These are phyloP conservation scores for Globisporangium lucens DNA, from an alignment of 352 stramenopile species.

Conservation along the genomic window DNA sequence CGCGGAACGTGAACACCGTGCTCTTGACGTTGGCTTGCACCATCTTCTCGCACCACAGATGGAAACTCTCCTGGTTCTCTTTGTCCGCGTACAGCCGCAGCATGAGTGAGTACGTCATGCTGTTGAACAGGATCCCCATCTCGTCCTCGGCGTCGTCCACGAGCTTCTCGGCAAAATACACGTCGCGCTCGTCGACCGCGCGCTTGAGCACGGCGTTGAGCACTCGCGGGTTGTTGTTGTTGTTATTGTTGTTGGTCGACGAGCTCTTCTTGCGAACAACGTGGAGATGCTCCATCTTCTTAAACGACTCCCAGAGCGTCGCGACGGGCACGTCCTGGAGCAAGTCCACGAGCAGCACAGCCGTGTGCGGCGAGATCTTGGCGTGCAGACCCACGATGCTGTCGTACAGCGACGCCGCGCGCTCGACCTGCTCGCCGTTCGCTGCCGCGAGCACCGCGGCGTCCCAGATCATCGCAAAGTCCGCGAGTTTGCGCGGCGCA, in stretches of 20 bases:
- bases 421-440: slow-evolving; percentile 41
- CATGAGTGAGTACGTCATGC: slow-evolving; percentile 77
- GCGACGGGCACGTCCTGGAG: slow-evolving; percentile 39
- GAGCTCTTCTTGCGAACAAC: slow-evolving; percentile 27
- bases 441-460: slow-evolving; percentile 51
- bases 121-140: slow-evolving; percentile 46
- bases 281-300: slow-evolving; percentile 43
- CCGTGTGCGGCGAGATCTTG: slow-evolving; percentile 41
- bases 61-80: slow-evolving; percentile 44
- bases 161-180: slow-evolving; percentile 48
- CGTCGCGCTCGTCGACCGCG: slow-evolving; percentile 49
- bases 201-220: slow-evolving; percentile 64
- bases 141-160: slow-evolving; percentile 34
- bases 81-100: slow-evolving; percentile 51
- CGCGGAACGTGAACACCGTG: slow-evolving; percentile 53
- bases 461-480: slow-evolving; percentile 62
- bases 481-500: slow-evolving; percentile 26
- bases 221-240: slow-evolving; percentile 29
- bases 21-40: slow-evolving; percentile 31
- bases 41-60: slow-evolving; percentile 51
- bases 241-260: slow-evolving; percentile 19
- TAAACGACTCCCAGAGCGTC: slow-evolving; percentile 59
- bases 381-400: slow-evolving; percentile 38
- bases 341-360: slow-evolving; percentile 41
- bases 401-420: slow-evolving; percentile 41